Base-by-base conservation (phyloP, 176 grass and related monocot species). In the Triticum timopheevii region DNA sequence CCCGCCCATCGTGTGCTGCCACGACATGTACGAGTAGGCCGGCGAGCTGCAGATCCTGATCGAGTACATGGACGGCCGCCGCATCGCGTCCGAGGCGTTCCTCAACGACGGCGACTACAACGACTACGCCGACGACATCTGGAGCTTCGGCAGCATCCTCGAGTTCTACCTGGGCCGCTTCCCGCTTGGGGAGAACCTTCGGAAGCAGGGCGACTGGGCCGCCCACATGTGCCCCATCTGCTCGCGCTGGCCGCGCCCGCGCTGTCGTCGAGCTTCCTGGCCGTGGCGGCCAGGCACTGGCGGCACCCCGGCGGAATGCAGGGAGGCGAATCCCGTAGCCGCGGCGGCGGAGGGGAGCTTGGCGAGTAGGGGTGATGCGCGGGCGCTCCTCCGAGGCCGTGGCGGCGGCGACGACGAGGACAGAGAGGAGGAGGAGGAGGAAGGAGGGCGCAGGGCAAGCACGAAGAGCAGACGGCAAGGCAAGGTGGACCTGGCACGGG, bases 101-200 rank as follows among this genome's bases (percentile, higher is more conserved):
- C 97, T 99, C 10, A 99, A 96, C 90, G 86, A 99, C 63, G 97
- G 97, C 64, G 73, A 77, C 68, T 99, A 96, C 79, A 80, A 99
- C 80, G 94, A 92, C 0, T 99, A 93, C 88, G 91, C 92, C 6
- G 97, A 90, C 34, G 97, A 99, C 88, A 96, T 99, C 73, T 99
- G 97, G 94, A 99, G 97, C 84, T 99, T 99, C 80, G 97, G 97
- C 40, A 96, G 97, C 87, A 96, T 99, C 45, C 94, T 99, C 49
- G 97, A 99, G 94, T 96, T 99, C 88, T 99, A 96, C 87, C 73
- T 99, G 33, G 97, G 97, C 71, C 70, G 89, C 12, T 99, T 99
- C 80, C 94, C 97, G 35, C 90, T 99, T n/a, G 97, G 97, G 3
- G 94, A 99, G 82, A 96, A 96, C 73, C 83, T 94, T 13, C 87